A percentile compares a stretch with the other conserved stretches of the same genome.
Conservation (phyloP, 192 early-diverging fungal genomes). For the Backusella morwellensis region DNA sequence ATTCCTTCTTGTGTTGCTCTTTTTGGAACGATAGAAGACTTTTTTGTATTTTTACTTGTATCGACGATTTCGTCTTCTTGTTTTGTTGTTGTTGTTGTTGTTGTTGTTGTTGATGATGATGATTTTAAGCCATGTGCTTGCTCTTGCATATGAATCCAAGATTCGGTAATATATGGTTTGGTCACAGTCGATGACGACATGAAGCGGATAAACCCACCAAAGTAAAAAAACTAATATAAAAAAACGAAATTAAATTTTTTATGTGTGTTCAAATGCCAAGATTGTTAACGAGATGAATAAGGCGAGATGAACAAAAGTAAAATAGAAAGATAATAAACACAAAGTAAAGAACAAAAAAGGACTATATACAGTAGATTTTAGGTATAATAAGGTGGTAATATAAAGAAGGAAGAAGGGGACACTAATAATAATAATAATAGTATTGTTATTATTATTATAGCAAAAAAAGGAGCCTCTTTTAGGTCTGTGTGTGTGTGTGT, state of each 20-base stretch:
- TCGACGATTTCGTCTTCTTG: not conserved
- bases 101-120: not conserved
- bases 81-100: not conserved
- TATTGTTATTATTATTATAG: not conserved
- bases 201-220: conserved; percentile 3
- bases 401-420: not conserved
- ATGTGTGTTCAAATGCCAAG: conserved; percentile 2
- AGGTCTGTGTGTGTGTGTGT: conserved; percentile 2
- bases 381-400: not conserved
- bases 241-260: not conserved
- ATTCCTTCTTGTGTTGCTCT: conserved; percentile 1
- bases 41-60: not conserved
- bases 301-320: not conserved
- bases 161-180: conserved; percentile 9
- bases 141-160: conserved; percentile 19
- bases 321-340: not conserved
- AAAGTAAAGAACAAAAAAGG: not conserved
- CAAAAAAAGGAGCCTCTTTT: not conserved
- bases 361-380: not conserved
- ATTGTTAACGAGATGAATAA: conserved; percentile 2
- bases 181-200: conserved; percentile 24
- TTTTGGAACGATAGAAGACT: not conserved
- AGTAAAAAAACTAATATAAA: not conserved
- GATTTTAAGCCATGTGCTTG: not conserved
- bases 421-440: not conserved